Conservation (phyloP, 177 flowering plant genomes). For the Vitis hybrid region DNA sequence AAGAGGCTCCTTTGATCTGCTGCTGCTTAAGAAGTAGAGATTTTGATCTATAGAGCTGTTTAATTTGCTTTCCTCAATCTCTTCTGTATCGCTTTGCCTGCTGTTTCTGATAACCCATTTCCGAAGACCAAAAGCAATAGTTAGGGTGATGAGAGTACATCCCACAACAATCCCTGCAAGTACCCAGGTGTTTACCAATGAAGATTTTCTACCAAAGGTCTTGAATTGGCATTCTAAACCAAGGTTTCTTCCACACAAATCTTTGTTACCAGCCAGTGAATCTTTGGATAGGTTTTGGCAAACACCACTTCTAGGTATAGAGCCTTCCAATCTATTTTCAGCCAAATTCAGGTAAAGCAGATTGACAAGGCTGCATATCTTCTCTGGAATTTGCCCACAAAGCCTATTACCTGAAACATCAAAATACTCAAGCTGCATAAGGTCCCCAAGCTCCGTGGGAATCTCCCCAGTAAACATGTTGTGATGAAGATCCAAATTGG, state of each 20-base stretch:
- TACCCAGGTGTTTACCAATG: slow-evolving; percentile 38
- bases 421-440: slow-evolving; percentile 53
- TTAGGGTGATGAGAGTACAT: slow-evolving; percentile 24
- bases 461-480: slow-evolving; percentile 56
- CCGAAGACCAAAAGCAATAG: slow-evolving; percentile 26
- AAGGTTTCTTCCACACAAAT: slow-evolving; percentile 53
- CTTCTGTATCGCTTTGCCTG: slow-evolving; percentile 28
- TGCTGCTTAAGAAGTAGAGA: slow-evolving; percentile 56
- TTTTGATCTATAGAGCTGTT: slow-evolving; percentile 43
- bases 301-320: slow-evolving; percentile 54
- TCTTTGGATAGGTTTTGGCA: slow-evolving; percentile 45
- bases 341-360: slow-evolving; percentile 44
- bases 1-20: slow-evolving; percentile 69
- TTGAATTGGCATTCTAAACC: slow-evolving; percentile 42
- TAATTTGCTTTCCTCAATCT: slow-evolving; percentile 42
- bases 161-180: slow-evolving; percentile 41
- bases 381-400: slow-evolving; percentile 56
- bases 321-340: slow-evolving; percentile 51
- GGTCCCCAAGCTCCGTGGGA: slow-evolving; percentile 61
- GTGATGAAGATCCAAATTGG: slow-evolving; percentile 61
- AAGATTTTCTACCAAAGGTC: slow-evolving; percentile 18
- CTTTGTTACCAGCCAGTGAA: slow-evolving; percentile 49
- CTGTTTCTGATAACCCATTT: slow-evolving; percentile 31
- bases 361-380: slow-evolving; percentile 44
- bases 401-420: slow-evolving; percentile 58